These are phyloP conservation scores for Mortierella sp. DNA, from an alignment of 371 early-diverging fungal genomes.

Conservation along the genomic window DNA sequence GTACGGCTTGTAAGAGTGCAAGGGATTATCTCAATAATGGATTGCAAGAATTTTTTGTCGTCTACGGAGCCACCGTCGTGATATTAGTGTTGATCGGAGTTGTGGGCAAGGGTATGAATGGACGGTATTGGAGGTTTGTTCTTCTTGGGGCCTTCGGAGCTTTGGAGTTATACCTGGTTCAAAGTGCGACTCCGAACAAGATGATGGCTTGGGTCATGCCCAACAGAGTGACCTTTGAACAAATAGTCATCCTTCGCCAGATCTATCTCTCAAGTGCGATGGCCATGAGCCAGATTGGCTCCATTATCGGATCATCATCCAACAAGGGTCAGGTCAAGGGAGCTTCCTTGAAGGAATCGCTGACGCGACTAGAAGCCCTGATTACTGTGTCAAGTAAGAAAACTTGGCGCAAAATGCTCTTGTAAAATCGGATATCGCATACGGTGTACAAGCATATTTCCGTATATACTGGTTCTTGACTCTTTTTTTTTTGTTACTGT, in stretches of 20 bases:
- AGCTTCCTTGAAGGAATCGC: not conserved
- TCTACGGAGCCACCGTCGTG: slow-evolving; percentile 54
- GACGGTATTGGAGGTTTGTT: slow-evolving; percentile 66
- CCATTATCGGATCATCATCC: slow-evolving; percentile 39
- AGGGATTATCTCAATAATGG: slow-evolving; percentile 55
- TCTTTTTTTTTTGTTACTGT: not conserved
- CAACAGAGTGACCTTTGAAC: slow-evolving; percentile 57
- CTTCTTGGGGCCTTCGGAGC: slow-evolving; percentile 48
- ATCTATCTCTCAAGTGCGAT: slow-evolving; percentile 59
- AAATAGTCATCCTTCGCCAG: slow-evolving; percentile 61
- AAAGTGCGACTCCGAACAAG: not conserved
- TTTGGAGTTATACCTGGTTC: slow-evolving; percentile 57
- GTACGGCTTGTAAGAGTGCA: slow-evolving; percentile 56
- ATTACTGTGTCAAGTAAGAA: not conserved
- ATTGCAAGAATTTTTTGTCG: slow-evolving; percentile 21
- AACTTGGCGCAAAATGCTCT: no score
- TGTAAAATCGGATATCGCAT: not conserved
- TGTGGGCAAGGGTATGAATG: slow-evolving; percentile 60
- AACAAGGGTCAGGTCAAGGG: not conserved
- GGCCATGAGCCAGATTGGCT: slow-evolving; percentile 63
- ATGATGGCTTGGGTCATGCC: slow-evolving; percentile 27
- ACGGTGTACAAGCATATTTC: not conserved
- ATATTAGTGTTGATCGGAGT: slow-evolving; percentile 56
- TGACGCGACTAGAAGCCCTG: not conserved
- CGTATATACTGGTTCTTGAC: not conserved